A percentile compares a stretch with the other conserved stretches of the same genome.
Evolutionary conservation across 108 stramenopile genomes (phyloP).

Genomic region (Pseudonitzschia multiseries): DNA sequence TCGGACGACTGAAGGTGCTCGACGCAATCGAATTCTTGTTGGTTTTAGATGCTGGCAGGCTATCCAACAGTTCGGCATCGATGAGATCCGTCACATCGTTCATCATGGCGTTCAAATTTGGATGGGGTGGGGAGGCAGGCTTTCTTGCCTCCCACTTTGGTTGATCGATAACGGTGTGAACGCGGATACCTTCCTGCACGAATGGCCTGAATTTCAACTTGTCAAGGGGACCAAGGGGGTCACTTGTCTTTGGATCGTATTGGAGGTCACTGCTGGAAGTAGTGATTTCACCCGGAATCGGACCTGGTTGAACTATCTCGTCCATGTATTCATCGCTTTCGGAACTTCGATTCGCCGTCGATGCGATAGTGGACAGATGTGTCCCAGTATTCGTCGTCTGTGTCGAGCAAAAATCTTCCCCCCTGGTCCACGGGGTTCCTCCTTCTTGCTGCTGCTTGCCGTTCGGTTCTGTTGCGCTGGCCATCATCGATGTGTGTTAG

Average conservation of each 20-base stretch:
- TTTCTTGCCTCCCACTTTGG: background rate
- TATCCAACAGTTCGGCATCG: constrained; percentile 11
- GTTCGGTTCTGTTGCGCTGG: background rate
- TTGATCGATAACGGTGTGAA: background rate
- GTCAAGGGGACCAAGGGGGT: background rate
- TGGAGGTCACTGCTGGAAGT: constrained; percentile 12
- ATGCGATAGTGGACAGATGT: constrained; percentile 43
- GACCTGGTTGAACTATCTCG: constrained; percentile 19
- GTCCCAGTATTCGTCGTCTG: constrained; percentile 45
- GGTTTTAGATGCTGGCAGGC: background rate
- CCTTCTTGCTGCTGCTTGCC: background rate
- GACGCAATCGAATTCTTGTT: background rate
- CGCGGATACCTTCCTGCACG: background rate
- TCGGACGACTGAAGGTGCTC: background rate
- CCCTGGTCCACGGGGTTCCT: constrained; percentile 8
- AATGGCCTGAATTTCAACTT: background rate
- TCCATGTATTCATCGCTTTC: constrained; percentile 20
- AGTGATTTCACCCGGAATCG: constrained; percentile 42
- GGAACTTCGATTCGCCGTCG: constrained; percentile 32
- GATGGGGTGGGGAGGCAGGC: background rate
- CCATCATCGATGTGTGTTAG: background rate
- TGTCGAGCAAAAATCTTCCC: constrained; percentile 26
- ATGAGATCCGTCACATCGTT: constrained; percentile 14
- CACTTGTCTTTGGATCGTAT: background rate
- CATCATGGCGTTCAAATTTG: background rate